Evolutionary conservation across 495 filamentous ascomycete genomes (phyloP).

Genomic region (Xylaria grammica): DNA sequence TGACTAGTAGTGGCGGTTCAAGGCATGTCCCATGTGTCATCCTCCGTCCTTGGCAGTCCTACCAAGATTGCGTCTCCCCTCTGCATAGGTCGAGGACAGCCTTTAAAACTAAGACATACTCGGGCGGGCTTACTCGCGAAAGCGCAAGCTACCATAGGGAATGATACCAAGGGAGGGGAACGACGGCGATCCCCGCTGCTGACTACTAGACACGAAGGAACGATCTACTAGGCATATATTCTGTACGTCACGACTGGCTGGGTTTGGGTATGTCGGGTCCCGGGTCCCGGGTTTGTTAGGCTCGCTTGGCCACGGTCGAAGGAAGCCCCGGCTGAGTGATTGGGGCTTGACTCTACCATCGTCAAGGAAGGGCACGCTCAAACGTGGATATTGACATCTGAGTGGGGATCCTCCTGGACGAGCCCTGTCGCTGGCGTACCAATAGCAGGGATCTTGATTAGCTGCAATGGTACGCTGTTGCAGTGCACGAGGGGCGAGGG

Average conservation of each 20-base stretch:
- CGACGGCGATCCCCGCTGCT: not conserved
- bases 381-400: not conserved
- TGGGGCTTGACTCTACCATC: not conserved
- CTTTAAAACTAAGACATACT: not conserved
- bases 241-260: not conserved
- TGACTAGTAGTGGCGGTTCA: not conserved
- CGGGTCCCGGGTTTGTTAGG: not conserved
- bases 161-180: not conserved
- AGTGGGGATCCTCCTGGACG: not conserved
- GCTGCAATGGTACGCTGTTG: conserved; percentile 12
- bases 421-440: not conserved
- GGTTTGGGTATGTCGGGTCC: not conserved
- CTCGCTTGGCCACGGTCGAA: not conserved
- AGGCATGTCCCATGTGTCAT: not conserved
- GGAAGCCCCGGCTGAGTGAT: not conserved
- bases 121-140: not conserved
- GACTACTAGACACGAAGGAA: not conserved
- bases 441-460: conserved; percentile 1
- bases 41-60: not conserved
- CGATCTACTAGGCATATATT: not conserved
- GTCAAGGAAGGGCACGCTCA: not conserved
- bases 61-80: not conserved
- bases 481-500: conserved; percentile 13
- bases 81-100: not conserved
- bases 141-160: not conserved